Evolutionary conservation across 129 eudicot species (phyloP), one percentile per base, ranked within the genome.

Genomic region (Pittosporum tobira): DNA sequence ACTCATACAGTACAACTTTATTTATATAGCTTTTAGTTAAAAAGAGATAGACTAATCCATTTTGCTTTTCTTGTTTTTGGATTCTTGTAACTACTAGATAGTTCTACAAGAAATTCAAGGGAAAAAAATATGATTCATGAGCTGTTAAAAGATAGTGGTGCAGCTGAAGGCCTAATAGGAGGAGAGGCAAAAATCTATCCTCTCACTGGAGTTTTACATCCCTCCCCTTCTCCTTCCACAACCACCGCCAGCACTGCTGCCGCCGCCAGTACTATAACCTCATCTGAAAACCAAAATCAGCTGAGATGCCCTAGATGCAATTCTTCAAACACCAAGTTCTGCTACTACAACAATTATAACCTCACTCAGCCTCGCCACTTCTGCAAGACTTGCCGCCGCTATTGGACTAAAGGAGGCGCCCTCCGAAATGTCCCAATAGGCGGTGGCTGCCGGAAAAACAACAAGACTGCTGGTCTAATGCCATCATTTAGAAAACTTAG

Each of bases 311-410:
- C 95, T 0, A 75, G 95, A 1, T 86, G 95, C 56, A 90, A 82
- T 51, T 86, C 95, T 16, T 31, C 94, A 27, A 84, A 84, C 79
- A 84, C 94, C 31, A 84, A 84, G 68, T 84, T 84, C 46, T 84
- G 94, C 55, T 81, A 86, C 95, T 79, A 82, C 82, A 87, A 87
- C 77, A 87, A 87, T 68, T 87, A 87, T 82, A 87, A 82, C 88
- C 91, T 87, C 76, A 87, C 95, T 46, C 95, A 87, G 67, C 95
- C 95, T 0, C 95, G 95, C 45, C 93, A 87, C 71, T 87, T 87
- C 63, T 87, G 95, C 82, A 87, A 87, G 87, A 79, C 91, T 25
- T 87, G 95, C 40, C 75, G 95, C 27, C 89, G 95, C 28, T 86
- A 86, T 67, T 86, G 95, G 95, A 86, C 95, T 22, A 81, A 82